Conservation (phyloP, 306 rosid genomes). For the Cotoneaster glaucophyllus region DNA sequence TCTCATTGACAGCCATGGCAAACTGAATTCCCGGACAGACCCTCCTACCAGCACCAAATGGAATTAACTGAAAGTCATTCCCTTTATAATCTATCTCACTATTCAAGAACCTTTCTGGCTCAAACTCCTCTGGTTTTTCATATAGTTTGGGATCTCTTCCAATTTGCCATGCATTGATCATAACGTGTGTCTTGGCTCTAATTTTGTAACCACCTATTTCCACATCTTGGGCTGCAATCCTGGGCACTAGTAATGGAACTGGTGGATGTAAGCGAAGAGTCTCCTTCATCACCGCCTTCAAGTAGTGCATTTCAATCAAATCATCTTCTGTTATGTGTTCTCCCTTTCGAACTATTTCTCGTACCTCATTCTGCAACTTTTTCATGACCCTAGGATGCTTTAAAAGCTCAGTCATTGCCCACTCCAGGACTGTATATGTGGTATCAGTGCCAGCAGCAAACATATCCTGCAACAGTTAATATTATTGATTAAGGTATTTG, state of each 20-base stretch:
- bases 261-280: conserved; percentile 16
- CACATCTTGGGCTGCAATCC: background rate
- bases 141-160: conserved; percentile 26
- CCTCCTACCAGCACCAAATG: conserved; percentile 30
- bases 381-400: conserved; percentile 7
- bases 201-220: background rate
- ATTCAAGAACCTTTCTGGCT: conserved; percentile 13
- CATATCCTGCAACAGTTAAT: background rate
- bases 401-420: conserved; percentile 15
- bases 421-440: background rate
- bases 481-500: too few species aligned
- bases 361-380: conserved; percentile 7
- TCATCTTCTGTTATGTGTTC: background rate
- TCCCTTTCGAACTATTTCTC: background rate
- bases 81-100: conserved; percentile 23
- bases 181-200: background rate
- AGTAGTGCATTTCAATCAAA: background rate
- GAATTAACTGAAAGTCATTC: conserved; percentile 23
- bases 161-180: conserved; percentile 15
- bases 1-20: conserved; percentile 24
- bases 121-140: background rate
- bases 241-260: background rate
- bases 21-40: conserved; percentile 26
- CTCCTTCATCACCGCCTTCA: conserved; percentile 35
- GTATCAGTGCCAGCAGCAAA: conserved; percentile 11